Evolutionary conservation across 352 stramenopile species (phyloP).

Genomic region (Globisporangium irregulare): DNA sequence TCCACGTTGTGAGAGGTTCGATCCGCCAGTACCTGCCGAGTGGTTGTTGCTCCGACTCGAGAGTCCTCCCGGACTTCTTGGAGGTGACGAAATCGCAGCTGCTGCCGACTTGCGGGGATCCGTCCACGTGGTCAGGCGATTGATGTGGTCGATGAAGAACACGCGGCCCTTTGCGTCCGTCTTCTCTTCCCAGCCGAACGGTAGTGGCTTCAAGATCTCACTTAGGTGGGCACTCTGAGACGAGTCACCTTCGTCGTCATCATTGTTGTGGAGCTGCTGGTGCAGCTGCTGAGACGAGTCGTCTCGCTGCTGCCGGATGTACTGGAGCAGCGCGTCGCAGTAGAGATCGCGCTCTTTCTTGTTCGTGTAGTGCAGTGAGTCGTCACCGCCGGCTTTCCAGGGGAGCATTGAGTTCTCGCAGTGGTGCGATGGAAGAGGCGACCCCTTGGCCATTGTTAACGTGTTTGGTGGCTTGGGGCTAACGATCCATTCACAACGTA

Average conservation of each 20-base stretch:
- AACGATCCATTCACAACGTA: background rate
- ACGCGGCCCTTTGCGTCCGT: constrained; percentile 56
- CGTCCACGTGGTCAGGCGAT: constrained; percentile 66
- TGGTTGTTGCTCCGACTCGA: constrained; percentile 11
- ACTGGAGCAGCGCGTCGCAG: constrained; percentile 63
- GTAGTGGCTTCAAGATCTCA: constrained; percentile 29
- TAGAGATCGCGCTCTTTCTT: constrained; percentile 59
- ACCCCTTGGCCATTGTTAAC: constrained; percentile 37
- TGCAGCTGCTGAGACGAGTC: constrained; percentile 20
- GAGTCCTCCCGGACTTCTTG: background rate
- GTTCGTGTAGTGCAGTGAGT: constrained; percentile 40
- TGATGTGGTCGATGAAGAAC: constrained; percentile 80
- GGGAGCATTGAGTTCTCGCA: constrained; percentile 16
- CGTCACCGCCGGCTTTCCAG: constrained; percentile 31
- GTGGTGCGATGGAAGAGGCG: constrained; percentile 15
- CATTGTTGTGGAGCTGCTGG: constrained; percentile 3
- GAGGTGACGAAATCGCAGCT: background rate
- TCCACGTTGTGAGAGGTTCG: constrained; percentile 16
- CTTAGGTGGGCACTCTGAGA: background rate
- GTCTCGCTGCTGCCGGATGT: constrained; percentile 71
- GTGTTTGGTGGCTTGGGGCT: constrained; percentile 65
- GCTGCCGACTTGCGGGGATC: constrained; percentile 34
- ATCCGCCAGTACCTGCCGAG: background rate
- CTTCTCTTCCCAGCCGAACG: constrained; percentile 71
- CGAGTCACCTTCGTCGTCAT: constrained; percentile 8